phyloP scores from a whole-genome alignment of 2,329 filamentous ascomycete genomes.

The Grosmannia clavigera region DNA sequence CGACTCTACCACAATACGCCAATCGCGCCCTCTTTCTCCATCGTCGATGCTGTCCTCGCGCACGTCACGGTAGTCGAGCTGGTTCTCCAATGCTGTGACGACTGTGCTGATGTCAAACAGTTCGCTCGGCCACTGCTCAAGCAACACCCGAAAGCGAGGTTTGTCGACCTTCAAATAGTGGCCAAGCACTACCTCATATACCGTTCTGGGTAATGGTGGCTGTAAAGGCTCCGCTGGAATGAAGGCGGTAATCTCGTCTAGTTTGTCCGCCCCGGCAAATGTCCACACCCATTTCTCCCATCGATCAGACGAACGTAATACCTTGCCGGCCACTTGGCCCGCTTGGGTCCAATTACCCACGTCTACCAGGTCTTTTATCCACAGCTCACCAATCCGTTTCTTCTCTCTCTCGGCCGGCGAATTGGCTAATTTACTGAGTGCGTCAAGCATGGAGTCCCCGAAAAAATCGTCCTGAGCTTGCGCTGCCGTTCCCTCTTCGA shows the following conservation, averaged over 20 bases:
- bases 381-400: slow-evolving; percentile 78
- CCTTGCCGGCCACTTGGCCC: slow-evolving; percentile 69
- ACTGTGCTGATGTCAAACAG: slow-evolving; percentile 71
- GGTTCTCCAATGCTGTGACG: slow-evolving; percentile 67
- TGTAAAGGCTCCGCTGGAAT: slow-evolving; percentile 68
- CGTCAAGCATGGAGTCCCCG: slow-evolving; percentile 58
- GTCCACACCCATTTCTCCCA: slow-evolving; percentile 97
- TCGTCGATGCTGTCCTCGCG: slow-evolving; percentile 64
- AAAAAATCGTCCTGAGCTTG: slow-evolving; percentile 46
- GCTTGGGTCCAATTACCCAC: slow-evolving; percentile 64
- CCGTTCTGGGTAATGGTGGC: slow-evolving; percentile 64
- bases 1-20: slow-evolving; percentile 78
- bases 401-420: slow-evolving; percentile 76
- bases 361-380: slow-evolving; percentile 76
- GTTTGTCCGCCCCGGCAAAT: slow-evolving; percentile 74
- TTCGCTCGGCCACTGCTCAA: slow-evolving; percentile 74
- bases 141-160: slow-evolving; percentile 59
- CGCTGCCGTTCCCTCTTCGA: slow-evolving; percentile 18
- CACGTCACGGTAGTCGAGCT: slow-evolving; percentile 64
- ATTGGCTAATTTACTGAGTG: slow-evolving; percentile 42
- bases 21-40: slow-evolving; percentile 63
- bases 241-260: slow-evolving; percentile 78
- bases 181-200: slow-evolving; percentile 81
- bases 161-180: slow-evolving; percentile 79
- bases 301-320: slow-evolving; percentile 62